Base-by-base conservation (phyloP, 2,329 filamentous ascomycete genomes). In the Canariomyces notabilis region DNA sequence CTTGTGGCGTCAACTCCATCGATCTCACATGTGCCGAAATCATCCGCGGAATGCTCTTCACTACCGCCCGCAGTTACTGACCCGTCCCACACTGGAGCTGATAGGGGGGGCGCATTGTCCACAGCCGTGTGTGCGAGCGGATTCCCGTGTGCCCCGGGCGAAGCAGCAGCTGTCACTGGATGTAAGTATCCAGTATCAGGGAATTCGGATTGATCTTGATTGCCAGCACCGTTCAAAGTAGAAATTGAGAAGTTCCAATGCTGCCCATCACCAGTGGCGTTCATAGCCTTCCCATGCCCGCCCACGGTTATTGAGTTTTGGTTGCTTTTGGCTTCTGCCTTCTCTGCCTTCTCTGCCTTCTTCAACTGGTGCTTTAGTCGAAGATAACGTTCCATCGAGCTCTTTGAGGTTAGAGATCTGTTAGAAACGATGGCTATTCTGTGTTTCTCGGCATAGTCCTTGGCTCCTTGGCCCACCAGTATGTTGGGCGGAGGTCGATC, bases 401-500 rank as follows among this genome's bases (percentile, higher is more conserved):
- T 85, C 43, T 77, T 82, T 3, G 91, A 94, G n/a, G 96, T 75
- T 15, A 98, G 73, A 35, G 74, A 75, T 35, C 93, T 85, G 57
- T 89, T 82, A 5, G 82, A 76, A n/a, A 89, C 74, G 9, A 88
- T 72, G 0, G 77, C 70, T 62, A 97, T 80, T 7, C 87, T 83
- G 55, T 89, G 79, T 49, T 91, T 82, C 50, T 79, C 79, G 0
- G 91, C 93, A 66, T 94, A 98, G n/a, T 85, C 79, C 35, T 79
- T 84, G 14, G 93, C 93, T 9, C 93, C 93, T 55, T 87, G 75
- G 26, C 89, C 88, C 9, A 95, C 87, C 2, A 98, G 77, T 19
- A 96, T 80, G 59, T 96, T 97, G 8, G 93, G 93, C 7, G 94
- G 90, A 4, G 98, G 89, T 46, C 93, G 83, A 44, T 87, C 82